Evolutionary conservation across 2,329 filamentous ascomycete genomes (phyloP).

Genomic region (Fragosphaeria purpurea): DNA sequence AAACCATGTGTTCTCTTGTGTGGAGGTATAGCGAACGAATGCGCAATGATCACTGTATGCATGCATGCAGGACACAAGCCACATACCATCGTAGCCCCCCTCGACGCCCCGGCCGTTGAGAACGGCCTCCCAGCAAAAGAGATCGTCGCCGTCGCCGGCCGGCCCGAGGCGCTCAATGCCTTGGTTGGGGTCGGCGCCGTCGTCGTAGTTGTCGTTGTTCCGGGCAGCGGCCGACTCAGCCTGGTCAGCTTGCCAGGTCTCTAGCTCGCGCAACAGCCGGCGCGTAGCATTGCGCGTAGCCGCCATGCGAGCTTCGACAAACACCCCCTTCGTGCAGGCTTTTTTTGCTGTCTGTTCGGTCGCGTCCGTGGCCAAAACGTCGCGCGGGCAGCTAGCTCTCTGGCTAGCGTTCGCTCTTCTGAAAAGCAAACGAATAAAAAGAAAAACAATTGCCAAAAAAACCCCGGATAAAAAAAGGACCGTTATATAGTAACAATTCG

Average conservation of each 20-base stretch:
- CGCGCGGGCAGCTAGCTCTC: no score
- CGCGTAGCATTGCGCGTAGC: conserved; percentile 40
- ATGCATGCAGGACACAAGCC: no score
- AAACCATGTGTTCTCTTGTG: background rate
- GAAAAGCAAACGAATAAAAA: no score
- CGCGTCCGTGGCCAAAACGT: background rate
- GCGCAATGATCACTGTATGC: no score
- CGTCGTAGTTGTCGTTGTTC: background rate
- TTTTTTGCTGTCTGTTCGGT: background rate
- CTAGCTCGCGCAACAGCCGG: conserved; percentile 49
- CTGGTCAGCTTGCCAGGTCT: conserved; percentile 40
- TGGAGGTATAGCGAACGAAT: no score
- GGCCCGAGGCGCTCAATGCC: conserved; percentile 52
- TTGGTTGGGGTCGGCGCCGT: conserved; percentile 10
- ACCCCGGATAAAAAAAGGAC: no score
- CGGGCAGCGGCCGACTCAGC: conserved; percentile 15
- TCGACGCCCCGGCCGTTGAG: conserved; percentile 49
- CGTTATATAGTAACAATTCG: no score
- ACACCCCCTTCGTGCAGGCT: no score
- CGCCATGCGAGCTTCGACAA: conserved; percentile 10
- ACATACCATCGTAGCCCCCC: conserved; percentile 44
- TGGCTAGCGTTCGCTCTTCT: no score
- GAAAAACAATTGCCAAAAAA: no score
- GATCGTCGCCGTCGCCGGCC: conserved; percentile 36
- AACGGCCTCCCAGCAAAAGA: conserved; percentile 50